Conservation (phyloP, 2,329 filamentous ascomycete genomes). For the Tothia fuscella region DNA sequence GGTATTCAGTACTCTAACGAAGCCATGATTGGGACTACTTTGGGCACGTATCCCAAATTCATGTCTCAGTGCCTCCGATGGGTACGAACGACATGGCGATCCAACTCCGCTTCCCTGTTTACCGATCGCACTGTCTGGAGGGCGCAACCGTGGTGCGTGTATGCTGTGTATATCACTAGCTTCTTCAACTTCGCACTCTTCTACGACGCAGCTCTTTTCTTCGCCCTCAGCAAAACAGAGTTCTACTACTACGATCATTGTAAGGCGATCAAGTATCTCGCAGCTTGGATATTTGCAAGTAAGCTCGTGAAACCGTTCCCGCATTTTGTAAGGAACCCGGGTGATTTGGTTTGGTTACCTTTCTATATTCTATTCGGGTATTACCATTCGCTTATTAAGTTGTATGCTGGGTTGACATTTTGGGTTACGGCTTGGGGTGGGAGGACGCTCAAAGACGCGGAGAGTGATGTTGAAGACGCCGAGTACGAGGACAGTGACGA, state of each 20-base stretch:
- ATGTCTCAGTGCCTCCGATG: slow-evolving; percentile 38
- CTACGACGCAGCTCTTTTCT: slow-evolving; percentile 36
- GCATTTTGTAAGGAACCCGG: slow-evolving; percentile 40
- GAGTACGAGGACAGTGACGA: too few species aligned
- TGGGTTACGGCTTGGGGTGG: slow-evolving; percentile 15
- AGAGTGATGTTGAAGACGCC: not conserved
- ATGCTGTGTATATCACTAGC: slow-evolving; percentile 43
- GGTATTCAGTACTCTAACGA: slow-evolving; percentile 41
- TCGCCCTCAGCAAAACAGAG: slow-evolving; percentile 18
- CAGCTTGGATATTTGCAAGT: slow-evolving; percentile 38
- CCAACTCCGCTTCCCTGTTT: slow-evolving; percentile 17
- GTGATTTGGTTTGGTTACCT: slow-evolving; percentile 40
- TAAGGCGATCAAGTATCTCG: slow-evolving; percentile 10
- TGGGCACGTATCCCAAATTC: slow-evolving; percentile 37
- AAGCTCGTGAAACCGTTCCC: slow-evolving; percentile 47
- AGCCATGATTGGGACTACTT: slow-evolving; percentile 36
- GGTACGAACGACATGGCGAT: slow-evolving; percentile 41
- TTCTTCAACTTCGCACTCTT: slow-evolving; percentile 45
- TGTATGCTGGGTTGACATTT: slow-evolving; percentile 41
- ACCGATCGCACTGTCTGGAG: slow-evolving; percentile 27
- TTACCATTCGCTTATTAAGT: slow-evolving; percentile 45
- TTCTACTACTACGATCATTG: slow-evolving; percentile 9
- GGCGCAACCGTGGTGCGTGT: slow-evolving; percentile 40
- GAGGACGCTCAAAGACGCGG: not conserved
- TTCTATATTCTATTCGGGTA: slow-evolving; percentile 44